A percentile compares a stretch with the other conserved stretches of the same genome.
phyloP scores from a whole-genome alignment of 2,329 filamentous ascomycete genomes.

The Fusarium buxicola region DNA sequence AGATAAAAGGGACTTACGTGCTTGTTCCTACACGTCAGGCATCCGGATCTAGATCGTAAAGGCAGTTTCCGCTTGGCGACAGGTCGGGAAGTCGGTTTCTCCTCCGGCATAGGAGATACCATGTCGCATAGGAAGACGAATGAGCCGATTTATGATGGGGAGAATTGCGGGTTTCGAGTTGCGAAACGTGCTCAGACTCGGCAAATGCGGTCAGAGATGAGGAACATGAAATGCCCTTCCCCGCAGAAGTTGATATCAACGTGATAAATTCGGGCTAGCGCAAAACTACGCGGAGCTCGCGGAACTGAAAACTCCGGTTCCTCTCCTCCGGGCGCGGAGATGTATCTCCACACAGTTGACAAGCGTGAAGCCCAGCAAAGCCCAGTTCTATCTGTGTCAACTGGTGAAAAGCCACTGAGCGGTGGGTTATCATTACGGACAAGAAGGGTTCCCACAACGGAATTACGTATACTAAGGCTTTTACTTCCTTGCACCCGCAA shows the following conservation, averaged over 20 bases:
- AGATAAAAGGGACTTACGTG: constrained; percentile 15
- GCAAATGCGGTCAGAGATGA: constrained; percentile 9
- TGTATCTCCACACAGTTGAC: constrained; percentile 4
- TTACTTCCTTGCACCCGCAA: no score
- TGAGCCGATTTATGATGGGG: background rate
- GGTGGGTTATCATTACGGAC: no score
- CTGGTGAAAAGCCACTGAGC: no score
- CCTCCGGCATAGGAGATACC: background rate
- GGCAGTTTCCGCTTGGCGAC: constrained; percentile 21
- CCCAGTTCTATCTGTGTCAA: background rate
- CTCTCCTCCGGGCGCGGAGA: background rate
- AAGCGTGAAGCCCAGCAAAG: background rate
- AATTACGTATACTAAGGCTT: no score
- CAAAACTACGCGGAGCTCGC: background rate
- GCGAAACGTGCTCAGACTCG: constrained; percentile 12
- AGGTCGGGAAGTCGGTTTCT: background rate
- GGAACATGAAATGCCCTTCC: constrained; percentile 17
- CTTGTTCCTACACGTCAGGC: constrained; percentile 33
- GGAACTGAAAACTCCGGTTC: background rate
- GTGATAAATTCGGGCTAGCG: constrained; percentile 26
- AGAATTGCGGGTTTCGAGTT: background rate
- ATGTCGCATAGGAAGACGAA: background rate
- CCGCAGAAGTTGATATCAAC: constrained; percentile 26
- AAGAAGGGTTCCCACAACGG: no score
- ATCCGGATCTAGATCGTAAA: constrained; percentile 28